Conservation (phyloP, 352 stramenopile genomes). For the Globisporangium carolinianum region DNA sequence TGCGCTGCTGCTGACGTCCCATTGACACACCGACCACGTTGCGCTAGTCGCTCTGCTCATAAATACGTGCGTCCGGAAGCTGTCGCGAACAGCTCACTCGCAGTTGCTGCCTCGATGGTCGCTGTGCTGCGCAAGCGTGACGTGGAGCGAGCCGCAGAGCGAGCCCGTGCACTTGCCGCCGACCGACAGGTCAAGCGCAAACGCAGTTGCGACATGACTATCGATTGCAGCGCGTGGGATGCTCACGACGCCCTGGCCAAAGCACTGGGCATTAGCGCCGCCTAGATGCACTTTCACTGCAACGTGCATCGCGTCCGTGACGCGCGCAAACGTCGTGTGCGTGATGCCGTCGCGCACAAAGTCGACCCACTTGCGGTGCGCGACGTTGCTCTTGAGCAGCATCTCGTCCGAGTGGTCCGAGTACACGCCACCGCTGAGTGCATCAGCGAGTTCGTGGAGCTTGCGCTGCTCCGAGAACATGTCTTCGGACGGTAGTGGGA, state of each 20-base stretch:
- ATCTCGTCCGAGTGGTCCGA: conserved; percentile 21
- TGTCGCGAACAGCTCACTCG: too few relatives aligned
- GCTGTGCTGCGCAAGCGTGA: conserved; percentile 23
- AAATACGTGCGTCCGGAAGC: not conserved
- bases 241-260: conserved; percentile 63
- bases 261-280: conserved; percentile 31
- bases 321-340: conserved; percentile 53
- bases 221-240: conserved; percentile 29
- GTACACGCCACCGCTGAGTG: conserved; percentile 54
- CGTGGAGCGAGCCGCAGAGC: conserved; percentile 37
- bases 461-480: conserved; percentile 81
- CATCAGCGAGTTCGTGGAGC: conserved; percentile 68
- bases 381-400: conserved; percentile 41
- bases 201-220: conserved; percentile 15
- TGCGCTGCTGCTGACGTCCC: not conserved
- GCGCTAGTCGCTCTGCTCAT: conserved; percentile 7
- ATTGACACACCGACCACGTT: not conserved
- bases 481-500: conserved; percentile 75
- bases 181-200: conserved; percentile 50
- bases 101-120: too few relatives aligned
- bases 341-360: conserved; percentile 42
- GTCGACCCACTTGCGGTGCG: conserved; percentile 36
- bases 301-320: conserved; percentile 53
- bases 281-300: conserved; percentile 59
- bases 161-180: conserved; percentile 51